Conservation (phyloP, 495 filamentous ascomycete species). For the Lichina pygmaea region DNA sequence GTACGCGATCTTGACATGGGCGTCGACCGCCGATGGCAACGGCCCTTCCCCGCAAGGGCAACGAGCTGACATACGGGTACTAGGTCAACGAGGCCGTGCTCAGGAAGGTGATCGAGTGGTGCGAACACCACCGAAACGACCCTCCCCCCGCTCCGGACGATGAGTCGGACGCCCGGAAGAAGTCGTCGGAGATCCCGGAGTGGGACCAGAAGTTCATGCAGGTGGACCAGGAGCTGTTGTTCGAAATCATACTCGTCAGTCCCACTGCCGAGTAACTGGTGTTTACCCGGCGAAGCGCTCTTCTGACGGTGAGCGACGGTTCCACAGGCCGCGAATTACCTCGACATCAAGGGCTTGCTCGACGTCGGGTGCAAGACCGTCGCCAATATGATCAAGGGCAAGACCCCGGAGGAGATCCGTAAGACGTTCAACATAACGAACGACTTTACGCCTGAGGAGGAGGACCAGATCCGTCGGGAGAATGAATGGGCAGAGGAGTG, state of each 20-base stretch:
- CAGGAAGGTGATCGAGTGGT: slow-evolving; percentile 94
- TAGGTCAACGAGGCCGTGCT: slow-evolving; percentile 85
- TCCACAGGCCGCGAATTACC: slow-evolving; percentile 40
- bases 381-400: slow-evolving; percentile 73
- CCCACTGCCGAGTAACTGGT: neutral
- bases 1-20: slow-evolving; percentile 20
- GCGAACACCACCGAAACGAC: slow-evolving; percentile 75
- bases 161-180: slow-evolving; percentile 83
- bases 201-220: slow-evolving; percentile 99
- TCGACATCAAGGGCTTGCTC: slow-evolving; percentile 59
- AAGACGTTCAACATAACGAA: slow-evolving; percentile 72
- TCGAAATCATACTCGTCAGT: slow-evolving; percentile 80
- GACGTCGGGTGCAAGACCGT: slow-evolving; percentile 70
- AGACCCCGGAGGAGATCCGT: slow-evolving; percentile 55
- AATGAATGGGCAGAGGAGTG: slow-evolving; percentile 65
- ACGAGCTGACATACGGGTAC: neutral
- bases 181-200: slow-evolving; percentile 95
- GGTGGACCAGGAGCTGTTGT: slow-evolving; percentile 98
- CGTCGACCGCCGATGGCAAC: neutral
- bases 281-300: neutral
- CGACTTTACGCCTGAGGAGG: slow-evolving; percentile 60
- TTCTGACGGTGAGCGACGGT: neutral
- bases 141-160: slow-evolving; percentile 51
- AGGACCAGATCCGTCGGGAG: slow-evolving; percentile 61
- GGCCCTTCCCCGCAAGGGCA: neutral